phyloP scores from a whole-genome alignment of 2,329 filamentous ascomycete genomes.

The Capronia epimyces region DNA sequence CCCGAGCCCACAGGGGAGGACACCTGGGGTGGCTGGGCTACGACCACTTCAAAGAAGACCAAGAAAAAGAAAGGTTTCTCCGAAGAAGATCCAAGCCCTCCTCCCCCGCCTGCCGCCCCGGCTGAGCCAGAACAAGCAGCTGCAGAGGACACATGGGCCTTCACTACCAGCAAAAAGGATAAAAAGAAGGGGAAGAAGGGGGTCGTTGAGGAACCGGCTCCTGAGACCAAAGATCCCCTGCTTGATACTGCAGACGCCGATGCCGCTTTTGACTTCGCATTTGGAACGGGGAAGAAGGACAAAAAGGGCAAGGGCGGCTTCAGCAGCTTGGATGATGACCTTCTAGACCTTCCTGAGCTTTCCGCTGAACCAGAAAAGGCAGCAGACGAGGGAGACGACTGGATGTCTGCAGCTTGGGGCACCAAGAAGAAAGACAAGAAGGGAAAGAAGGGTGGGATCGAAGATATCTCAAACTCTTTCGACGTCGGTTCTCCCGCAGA shows the following conservation, averaged over 20 bases:
- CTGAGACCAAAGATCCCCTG: constrained; percentile 16
- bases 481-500: constrained; percentile 27
- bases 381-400: constrained; percentile 36
- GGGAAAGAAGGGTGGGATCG: constrained; percentile 32
- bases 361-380: constrained; percentile 30
- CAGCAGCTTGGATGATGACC: constrained; percentile 30
- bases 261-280: constrained; percentile 25
- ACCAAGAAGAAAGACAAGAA: constrained; percentile 42
- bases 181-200: constrained; percentile 33
- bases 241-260: constrained; percentile 11
- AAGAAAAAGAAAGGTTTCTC: constrained; percentile 36
- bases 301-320: constrained; percentile 36
- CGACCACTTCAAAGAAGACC: constrained; percentile 43
- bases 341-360: constrained; percentile 31
- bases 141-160: constrained; percentile 29
- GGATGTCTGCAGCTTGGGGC: constrained; percentile 33
- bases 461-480: constrained; percentile 29
- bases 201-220: constrained; percentile 20
- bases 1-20: constrained; percentile 31
- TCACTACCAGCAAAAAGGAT: constrained; percentile 29
- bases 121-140: constrained; percentile 31
- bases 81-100: constrained; percentile 25
- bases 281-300: constrained; percentile 40
- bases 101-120: constrained; percentile 16
- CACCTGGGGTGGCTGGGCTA: constrained; percentile 31